phyloP scores from a whole-genome alignment of 768 basidiomycete genomes.

The Favolaschia claudopus region DNA sequence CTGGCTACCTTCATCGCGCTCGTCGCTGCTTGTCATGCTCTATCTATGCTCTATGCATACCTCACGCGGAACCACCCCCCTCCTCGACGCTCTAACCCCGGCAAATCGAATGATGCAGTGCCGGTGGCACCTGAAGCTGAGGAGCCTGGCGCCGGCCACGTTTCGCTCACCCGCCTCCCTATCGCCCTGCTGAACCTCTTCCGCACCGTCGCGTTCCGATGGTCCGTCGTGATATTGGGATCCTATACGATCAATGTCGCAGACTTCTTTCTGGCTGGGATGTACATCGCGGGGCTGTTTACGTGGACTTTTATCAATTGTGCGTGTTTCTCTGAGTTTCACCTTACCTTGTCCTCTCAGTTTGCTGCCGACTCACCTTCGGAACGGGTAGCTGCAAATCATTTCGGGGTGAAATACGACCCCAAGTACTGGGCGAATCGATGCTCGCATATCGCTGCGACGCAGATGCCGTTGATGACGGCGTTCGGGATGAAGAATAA shows the following conservation, averaged over 20 bases:
- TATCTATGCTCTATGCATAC: background rate
- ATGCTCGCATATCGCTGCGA: conserved; percentile 40
- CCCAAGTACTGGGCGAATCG: conserved; percentile 33
- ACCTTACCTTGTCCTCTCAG: background rate
- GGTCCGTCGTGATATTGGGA: conserved; percentile 20
- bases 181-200: conserved; percentile 28
- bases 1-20: conserved; percentile 40
- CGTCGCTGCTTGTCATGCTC: conserved; percentile 27
- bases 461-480: conserved; percentile 52
- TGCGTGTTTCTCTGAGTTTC: conserved; percentile 10
- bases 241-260: conserved; percentile 33
- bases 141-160: too few species aligned
- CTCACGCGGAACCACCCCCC: background rate
- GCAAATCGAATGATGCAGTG: background rate
- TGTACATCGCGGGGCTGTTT: conserved; percentile 36
- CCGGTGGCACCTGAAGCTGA: too few species aligned
- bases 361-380: background rate
- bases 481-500: conserved; percentile 63
- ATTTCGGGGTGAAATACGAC: conserved; percentile 11
- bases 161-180: background rate
- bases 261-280: conserved; percentile 34
- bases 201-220: conserved; percentile 35
- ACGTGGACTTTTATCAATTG: conserved; percentile 38
- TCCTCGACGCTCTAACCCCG: background rate
- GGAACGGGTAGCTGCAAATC: conserved; percentile 16